A percentile compares a stretch with the other conserved stretches of the same genome.
These are phyloP conservation scores for Saprolegnia parasitica DNA, from an alignment of 352 stramenopile species.

Conservation along the genomic window DNA sequence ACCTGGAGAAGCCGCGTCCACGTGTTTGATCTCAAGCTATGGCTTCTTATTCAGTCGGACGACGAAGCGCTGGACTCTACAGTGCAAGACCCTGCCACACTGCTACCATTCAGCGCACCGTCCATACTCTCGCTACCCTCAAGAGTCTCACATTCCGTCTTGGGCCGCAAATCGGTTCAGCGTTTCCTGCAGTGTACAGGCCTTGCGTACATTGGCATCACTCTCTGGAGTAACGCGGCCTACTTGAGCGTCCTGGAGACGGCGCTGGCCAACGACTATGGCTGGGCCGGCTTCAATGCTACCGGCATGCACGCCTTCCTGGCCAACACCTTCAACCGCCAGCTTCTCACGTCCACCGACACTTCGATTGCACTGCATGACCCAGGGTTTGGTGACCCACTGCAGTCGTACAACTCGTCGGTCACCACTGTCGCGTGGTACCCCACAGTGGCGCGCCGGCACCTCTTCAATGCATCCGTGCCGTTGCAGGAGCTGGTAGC, in stretches of 20 bases:
- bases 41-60: too few relatives aligned
- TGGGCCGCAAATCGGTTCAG: too few relatives aligned
- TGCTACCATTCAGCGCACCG: too few relatives aligned
- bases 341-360: not conserved
- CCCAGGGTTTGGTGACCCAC: not conserved
- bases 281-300: not conserved
- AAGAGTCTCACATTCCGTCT: too few relatives aligned
- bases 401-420: not conserved
- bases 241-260: not conserved
- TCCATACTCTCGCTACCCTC: too few relatives aligned
- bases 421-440: not conserved
- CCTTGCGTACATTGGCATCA: too few relatives aligned
- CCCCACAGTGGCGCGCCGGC: not conserved
- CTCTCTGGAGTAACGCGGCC: not conserved
- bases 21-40: too few relatives aligned
- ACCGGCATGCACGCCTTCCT: constrained; percentile 4
- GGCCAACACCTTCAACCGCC: not conserved
- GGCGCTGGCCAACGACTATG: not conserved
- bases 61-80: too few relatives aligned
- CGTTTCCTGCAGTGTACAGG: too few relatives aligned
- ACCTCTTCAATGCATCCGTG: not conserved
- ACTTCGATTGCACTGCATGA: not conserved
- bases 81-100: too few relatives aligned
- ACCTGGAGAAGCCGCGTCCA: too few relatives aligned
- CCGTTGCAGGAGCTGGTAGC: not conserved